Evolutionary conservation across 78 protist genomes (phyloP), one percentile per base, ranked within the genome.

Genomic region (Dictyostelium discoideum): DNA sequence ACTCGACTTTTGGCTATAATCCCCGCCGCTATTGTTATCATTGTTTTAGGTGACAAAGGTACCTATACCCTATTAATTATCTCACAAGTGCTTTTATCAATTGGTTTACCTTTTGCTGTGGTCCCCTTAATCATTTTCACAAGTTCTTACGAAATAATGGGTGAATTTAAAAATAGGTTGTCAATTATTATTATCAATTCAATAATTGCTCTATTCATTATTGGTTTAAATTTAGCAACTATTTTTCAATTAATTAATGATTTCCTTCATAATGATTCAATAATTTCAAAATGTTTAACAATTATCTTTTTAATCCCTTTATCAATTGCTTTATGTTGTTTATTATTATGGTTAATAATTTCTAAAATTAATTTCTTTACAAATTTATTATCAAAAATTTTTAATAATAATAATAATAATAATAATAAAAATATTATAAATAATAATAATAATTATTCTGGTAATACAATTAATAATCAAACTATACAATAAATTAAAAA

Each of bases 51-150:
- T 32, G 87, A 60, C 29, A 57, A 40, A 57, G 63, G 24, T 14
- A 80, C 83, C 14, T 85, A 86, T 50, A 44, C 39, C 3, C 67
- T 94, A 24, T 82, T 94, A 22, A 79, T 92, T 9, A n/a, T 81
- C 3, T 92, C 95, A 16, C 95, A 92, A 65, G 95, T 92, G 0
- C 39, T 92, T 44, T 20, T 92, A 57, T 81, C 87, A 8, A 22
- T 97, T 42, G 97, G 85, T 37, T 88, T 97, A n/a, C 98, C 98
- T 16, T 97, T 97, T 74, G 98, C 97, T 26, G 54, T 95, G 22
- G 22, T 97, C 14, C 98, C 98, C 7, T 54, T 95, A 22, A 74
- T 97, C 9, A 26, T 63, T 57, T 95, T 95, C 37, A 87, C 98
- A 26, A 3, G 87, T 20, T 8, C 40, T 18, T 9, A 7, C 14